phyloP scores from a whole-genome alignment of 306 rosid species.

The Oxytropis ochrocephala region DNA sequence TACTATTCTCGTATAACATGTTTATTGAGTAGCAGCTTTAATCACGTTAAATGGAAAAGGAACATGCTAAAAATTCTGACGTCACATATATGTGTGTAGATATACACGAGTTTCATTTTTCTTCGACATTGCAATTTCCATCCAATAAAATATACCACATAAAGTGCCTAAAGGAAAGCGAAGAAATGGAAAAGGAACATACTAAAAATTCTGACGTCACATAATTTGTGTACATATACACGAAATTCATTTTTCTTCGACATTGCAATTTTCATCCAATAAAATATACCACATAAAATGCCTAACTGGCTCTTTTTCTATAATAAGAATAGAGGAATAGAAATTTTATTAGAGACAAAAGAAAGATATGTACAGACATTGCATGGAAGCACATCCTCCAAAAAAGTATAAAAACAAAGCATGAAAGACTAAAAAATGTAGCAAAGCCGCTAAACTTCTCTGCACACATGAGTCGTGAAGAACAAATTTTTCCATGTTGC shows the following conservation, averaged over 20 bases:
- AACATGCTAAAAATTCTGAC: not conserved
- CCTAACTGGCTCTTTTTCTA: not conserved
- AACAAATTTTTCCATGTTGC: not conserved
- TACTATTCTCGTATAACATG: not conserved
- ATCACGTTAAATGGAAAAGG: not conserved
- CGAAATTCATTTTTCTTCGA: not conserved
- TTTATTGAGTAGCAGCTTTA: not conserved
- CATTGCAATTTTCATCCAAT: not conserved
- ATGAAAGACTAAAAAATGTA: not conserved
- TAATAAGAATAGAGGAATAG: not conserved
- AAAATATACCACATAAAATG: not conserved
- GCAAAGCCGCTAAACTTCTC: not conserved
- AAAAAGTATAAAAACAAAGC: not conserved
- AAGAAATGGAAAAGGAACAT: not conserved
- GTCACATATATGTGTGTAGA: not conserved
- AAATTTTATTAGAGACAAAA: not conserved
- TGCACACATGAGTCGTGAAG: not conserved
- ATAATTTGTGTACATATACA: not conserved
- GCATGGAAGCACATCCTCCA: not conserved
- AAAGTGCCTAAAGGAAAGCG: not conserved
- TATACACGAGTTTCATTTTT: not conserved
- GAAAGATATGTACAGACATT: not conserved
- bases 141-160: not conserved
- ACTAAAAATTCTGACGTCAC: not conserved
- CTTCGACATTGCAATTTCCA: not conserved